Percentiles rank a stretch among this genome's conserved stretches.
Evolutionary conservation across 768 basidiomycete species (phyloP).

Genomic region (Russula olivacea): DNA sequence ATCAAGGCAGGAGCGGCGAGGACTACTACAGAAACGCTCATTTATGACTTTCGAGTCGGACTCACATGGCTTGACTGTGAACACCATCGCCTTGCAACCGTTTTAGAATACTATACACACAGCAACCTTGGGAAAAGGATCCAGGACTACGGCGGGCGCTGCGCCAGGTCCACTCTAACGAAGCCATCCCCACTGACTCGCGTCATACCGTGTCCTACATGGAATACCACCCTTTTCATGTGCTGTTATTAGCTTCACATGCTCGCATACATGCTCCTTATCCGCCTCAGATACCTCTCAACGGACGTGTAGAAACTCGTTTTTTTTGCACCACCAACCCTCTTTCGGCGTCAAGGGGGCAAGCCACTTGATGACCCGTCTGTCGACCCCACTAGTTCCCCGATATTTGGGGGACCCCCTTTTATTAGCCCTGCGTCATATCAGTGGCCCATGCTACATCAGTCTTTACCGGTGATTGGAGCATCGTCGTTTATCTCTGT

Average conservation of each 20-base stretch:
- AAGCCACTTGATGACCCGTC: background rate
- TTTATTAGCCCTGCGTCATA: background rate
- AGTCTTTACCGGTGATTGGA: constrained; percentile 2
- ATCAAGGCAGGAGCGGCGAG: constrained; percentile 2
- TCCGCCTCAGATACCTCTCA: background rate
- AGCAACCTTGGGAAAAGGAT: background rate
- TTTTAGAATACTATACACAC: background rate
- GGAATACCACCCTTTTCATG: background rate
- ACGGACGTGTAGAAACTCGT: background rate
- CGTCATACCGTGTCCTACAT: constrained; percentile 12
- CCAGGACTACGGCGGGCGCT: background rate
- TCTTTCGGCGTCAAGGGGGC: background rate
- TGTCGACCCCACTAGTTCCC: background rate
- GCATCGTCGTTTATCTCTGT: constrained; percentile 1
- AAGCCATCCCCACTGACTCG: background rate
- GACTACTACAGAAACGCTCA: background rate
- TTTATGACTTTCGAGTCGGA: background rate
- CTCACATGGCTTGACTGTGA: background rate
- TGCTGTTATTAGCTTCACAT: background rate
- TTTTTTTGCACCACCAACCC: background rate
- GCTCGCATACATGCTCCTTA: background rate
- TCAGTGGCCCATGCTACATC: background rate
- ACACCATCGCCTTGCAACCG: background rate
- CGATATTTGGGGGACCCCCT: background rate
- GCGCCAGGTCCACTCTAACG: background rate